Conservation (phyloP, 768 basidiomycete genomes). For the Clavulina sp. region DNA sequence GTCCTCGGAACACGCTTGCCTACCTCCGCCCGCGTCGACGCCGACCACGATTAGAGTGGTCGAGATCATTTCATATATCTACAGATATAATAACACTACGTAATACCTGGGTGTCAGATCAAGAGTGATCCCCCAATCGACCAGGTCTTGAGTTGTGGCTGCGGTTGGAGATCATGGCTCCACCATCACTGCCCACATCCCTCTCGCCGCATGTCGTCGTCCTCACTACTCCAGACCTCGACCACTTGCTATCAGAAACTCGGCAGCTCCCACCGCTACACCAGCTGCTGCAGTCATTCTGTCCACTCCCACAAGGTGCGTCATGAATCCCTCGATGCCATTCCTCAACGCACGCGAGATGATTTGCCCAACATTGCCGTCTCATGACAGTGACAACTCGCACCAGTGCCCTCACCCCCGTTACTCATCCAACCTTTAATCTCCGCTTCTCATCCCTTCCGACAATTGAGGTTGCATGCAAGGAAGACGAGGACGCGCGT, state of each 20-base stretch:
- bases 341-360: constrained; percentile 2
- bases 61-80: too few relatives aligned
- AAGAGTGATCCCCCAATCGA: too few relatives aligned
- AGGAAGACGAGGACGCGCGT: constrained; percentile 63
- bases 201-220: constrained; percentile 71
- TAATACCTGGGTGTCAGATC: too few relatives aligned
- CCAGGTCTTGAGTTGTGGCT: too few relatives aligned
- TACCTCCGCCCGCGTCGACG: too few relatives aligned
- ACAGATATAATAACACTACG: too few relatives aligned
- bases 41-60: too few relatives aligned
- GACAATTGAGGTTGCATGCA: constrained; percentile 55
- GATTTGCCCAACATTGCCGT: constrained; percentile 1
- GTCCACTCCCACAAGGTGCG: constrained; percentile 63
- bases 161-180: constrained; percentile 12
- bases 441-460: constrained; percentile 61
- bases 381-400: constrained; percentile 48
- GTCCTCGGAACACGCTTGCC: too few relatives aligned
- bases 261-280: constrained; percentile 51
- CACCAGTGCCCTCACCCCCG: constrained; percentile 50
- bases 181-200: constrained; percentile 43
- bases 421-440: constrained; percentile 54
- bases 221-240: constrained; percentile 51
- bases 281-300: constrained; percentile 67
- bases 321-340: too few relatives aligned
- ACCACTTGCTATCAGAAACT: constrained; percentile 31